phyloP scores from a whole-genome alignment of 495 filamentous ascomycete species.

The Trichoderma reesei region DNA sequence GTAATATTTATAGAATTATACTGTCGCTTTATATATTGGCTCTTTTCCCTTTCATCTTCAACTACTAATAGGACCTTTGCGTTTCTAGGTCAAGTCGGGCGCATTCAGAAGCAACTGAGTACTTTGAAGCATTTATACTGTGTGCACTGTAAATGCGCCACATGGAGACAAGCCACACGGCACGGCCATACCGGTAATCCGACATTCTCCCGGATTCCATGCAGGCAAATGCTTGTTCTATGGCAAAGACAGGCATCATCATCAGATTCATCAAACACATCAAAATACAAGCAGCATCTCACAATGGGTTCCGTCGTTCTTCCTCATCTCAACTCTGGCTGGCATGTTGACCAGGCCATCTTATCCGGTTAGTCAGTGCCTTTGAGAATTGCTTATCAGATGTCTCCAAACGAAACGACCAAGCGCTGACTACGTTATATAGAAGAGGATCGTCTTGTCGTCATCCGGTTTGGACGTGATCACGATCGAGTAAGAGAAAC shows the following conservation, averaged over 20 bases:
- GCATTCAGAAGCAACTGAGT: too few relatives aligned
- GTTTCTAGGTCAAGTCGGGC: too few relatives aligned
- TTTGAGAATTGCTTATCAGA: not conserved
- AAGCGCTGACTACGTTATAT: slow-evolving; percentile 6
- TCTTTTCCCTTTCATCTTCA: too few relatives aligned
- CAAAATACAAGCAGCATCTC: not conserved
- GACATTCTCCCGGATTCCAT: too few relatives aligned
- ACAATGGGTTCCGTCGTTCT: slow-evolving; percentile 85
- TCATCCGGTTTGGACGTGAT: slow-evolving; percentile 85
- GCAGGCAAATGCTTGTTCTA: too few relatives aligned
- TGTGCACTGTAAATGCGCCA: not conserved
- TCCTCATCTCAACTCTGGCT: slow-evolving; percentile 84
- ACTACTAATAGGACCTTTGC: too few relatives aligned
- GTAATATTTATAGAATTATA: too few relatives aligned
- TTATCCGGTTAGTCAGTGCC: slow-evolving; percentile 34
- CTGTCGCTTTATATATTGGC: too few relatives aligned
- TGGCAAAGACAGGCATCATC: too few relatives aligned
- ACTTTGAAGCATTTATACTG: not conserved
- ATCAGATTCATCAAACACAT: not conserved
- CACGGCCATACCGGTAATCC: not conserved
- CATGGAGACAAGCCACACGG: not conserved
- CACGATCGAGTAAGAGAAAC: slow-evolving; percentile 45
- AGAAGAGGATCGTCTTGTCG: slow-evolving; percentile 92
- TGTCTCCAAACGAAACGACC: not conserved
- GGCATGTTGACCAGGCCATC: slow-evolving; percentile 94